Percentiles rank a stretch among this genome's conserved stretches.
These are phyloP conservation scores for Aureobasidium vineae DNA, from an alignment of 2,329 filamentous ascomycete genomes.

Conservation along the genomic window DNA sequence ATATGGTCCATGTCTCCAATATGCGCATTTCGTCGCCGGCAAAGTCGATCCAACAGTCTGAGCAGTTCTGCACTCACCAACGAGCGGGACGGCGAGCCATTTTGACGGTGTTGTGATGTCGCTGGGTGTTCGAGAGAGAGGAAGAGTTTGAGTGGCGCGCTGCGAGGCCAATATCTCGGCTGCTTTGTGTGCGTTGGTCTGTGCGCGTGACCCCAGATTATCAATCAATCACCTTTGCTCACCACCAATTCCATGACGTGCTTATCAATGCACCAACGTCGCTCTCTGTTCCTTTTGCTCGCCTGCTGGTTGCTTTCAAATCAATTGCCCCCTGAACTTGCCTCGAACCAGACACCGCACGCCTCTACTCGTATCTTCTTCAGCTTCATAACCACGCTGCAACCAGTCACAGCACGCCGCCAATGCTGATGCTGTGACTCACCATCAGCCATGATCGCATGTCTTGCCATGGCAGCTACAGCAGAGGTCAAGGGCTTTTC, in stretches of 20 bases:
- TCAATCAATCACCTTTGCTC: not conserved
- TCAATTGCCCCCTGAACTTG: not conserved
- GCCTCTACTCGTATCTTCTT: not conserved
- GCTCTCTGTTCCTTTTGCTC: not conserved
- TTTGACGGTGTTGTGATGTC: slow-evolving; percentile 65
- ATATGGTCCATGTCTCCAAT: not conserved
- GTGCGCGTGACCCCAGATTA: not conserved
- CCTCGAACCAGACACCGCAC: not conserved
- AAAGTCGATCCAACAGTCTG: slow-evolving; percentile 51
- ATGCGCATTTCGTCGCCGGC: slow-evolving; percentile 10
- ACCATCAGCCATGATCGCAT: not conserved
- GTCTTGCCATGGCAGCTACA: not conserved
- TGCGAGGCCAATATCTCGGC: not conserved
- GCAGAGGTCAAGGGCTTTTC: not conserved
- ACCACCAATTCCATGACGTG: not conserved
- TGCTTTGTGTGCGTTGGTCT: slow-evolving; percentile 2
- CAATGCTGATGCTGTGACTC: not conserved
- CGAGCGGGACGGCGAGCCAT: slow-evolving; percentile 99
- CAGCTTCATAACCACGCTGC: not conserved
- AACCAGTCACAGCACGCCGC: not conserved
- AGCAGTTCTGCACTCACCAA: slow-evolving; percentile 52
- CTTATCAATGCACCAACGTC: slow-evolving; percentile 8
- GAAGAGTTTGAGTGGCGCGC: slow-evolving; percentile 10
- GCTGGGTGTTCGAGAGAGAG: slow-evolving; percentile 41
- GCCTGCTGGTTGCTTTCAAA: slow-evolving; percentile 11